These are phyloP conservation scores for Mucor plumbeus DNA, from an alignment of 371 early-diverging fungal genomes.

Conservation along the genomic window DNA sequence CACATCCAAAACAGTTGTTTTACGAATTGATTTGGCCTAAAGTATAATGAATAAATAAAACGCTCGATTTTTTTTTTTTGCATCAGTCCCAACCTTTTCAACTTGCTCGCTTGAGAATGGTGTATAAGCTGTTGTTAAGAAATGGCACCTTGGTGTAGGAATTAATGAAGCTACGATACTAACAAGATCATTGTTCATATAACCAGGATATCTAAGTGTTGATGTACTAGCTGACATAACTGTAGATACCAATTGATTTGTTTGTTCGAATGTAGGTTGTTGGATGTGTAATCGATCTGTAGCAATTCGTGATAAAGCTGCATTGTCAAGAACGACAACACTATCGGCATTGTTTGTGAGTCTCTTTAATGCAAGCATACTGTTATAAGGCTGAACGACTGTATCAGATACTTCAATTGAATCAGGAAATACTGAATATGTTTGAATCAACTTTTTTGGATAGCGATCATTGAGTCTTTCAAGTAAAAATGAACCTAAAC, in stretches of 20 bases:
- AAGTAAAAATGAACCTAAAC: conserved; percentile 89
- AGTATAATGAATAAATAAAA: not conserved
- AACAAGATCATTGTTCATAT: conserved; percentile 98
- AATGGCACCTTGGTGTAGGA: conserved; percentile 97
- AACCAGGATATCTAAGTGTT: conserved; percentile 98
- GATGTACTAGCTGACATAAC: conserved; percentile 99
- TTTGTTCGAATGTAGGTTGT: conserved; percentile 95
- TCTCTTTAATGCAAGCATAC: conserved; percentile 93
- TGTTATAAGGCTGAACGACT: conserved; percentile 99
- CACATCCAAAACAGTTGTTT: conserved; percentile 97
- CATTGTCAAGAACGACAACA: conserved; percentile 96
- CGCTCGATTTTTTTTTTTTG: not conserved
- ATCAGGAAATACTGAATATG: conserved; percentile 99
- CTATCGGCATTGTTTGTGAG: conserved; percentile 93
- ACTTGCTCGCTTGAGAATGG: conserved; percentile 97
- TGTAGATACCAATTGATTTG: conserved; percentile 98
- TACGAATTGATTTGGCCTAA: conserved; percentile 86
- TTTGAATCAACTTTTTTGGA: conserved; percentile 98
- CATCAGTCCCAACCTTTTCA: conserved; percentile 76
- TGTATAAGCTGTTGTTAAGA: conserved; percentile 96
- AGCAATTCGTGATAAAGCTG: conserved; percentile 93
- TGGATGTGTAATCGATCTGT: conserved; percentile 92
- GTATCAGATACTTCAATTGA: conserved; percentile 97
- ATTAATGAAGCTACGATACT: conserved; percentile 95
- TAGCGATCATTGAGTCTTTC: conserved; percentile 93